Evolutionary conservation across 2,329 filamentous ascomycete species (phyloP).

Genomic region (Atkinsonella hypoxylon): DNA sequence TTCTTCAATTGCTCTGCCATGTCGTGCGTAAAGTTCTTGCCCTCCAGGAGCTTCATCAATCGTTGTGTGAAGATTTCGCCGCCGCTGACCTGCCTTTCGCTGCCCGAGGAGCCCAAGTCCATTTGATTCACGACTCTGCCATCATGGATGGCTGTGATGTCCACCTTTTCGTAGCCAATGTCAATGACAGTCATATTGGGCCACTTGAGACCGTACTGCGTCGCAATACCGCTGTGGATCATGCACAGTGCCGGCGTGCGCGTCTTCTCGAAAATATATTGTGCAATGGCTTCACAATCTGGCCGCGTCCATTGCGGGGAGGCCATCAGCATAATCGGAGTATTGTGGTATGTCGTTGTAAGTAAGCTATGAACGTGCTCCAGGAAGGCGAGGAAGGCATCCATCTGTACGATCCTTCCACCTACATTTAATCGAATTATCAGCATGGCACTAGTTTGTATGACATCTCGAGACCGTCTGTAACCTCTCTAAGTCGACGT

Average conservation of each 20-base stretch:
- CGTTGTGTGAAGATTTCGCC: slow-evolving; percentile 77
- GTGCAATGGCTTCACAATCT: slow-evolving; percentile 77
- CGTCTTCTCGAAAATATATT: slow-evolving; percentile 96
- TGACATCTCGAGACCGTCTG: background rate
- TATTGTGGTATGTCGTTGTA: slow-evolving; percentile 90
- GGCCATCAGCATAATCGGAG: slow-evolving; percentile 79
- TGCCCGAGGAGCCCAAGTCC: slow-evolving; percentile 46
- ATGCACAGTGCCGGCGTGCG: slow-evolving; percentile 86
- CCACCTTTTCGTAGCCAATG: slow-evolving; percentile 83
- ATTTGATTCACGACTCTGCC: slow-evolving; percentile 59
- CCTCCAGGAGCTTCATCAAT: slow-evolving; percentile 53
- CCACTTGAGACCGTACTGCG: slow-evolving; percentile 69
- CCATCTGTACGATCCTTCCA: slow-evolving; percentile 81
- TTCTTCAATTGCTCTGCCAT: slow-evolving; percentile 62
- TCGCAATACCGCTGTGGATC: slow-evolving; percentile 78
- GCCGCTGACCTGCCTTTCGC: slow-evolving; percentile 49
- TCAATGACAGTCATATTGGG: slow-evolving; percentile 78
- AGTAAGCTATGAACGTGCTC: slow-evolving; percentile 84
- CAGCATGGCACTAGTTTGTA: background rate
- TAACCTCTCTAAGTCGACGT: background rate
- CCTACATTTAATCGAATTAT: slow-evolving; percentile 25
- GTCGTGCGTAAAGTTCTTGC: slow-evolving; percentile 47
- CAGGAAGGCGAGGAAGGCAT: slow-evolving; percentile 84
- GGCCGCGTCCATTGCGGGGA: slow-evolving; percentile 84
- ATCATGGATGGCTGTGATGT: slow-evolving; percentile 82